These are phyloP conservation scores for Tylopilus orsonianus DNA, from an alignment of 1,284 basidiomycete genomes.

Conservation along the genomic window DNA sequence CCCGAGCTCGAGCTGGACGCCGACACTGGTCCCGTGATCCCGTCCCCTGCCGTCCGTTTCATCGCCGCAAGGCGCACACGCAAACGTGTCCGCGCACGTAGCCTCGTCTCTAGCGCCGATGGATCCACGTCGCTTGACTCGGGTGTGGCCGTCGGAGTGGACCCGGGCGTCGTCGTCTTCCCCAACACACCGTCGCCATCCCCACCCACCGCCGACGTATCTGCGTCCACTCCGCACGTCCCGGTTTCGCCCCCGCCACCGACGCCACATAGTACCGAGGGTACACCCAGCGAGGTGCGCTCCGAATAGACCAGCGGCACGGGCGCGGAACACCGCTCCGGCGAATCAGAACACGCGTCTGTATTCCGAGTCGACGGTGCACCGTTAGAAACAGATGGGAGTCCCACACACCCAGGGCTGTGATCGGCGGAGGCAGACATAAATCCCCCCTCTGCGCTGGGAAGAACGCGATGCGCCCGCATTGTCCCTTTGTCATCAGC, in stretches of 20 bases:
- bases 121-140: not conserved
- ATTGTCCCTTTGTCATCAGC: not conserved
- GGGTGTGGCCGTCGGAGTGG: not conserved
- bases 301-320: not conserved
- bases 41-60: constrained; percentile 32
- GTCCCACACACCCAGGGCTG: not conserved
- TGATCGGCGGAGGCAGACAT: not conserved
- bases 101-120: constrained; percentile 39
- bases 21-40: not conserved
- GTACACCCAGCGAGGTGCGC: too few species aligned
- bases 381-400: not conserved
- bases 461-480: constrained; percentile 6
- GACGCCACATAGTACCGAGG: too few species aligned
- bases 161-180: not conserved
- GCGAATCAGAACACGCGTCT: not conserved
- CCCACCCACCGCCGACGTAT: not conserved
- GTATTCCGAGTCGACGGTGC: too few species aligned
- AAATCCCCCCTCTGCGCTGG: not conserved
- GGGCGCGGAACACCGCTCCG: not conserved
- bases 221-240: too few species aligned
- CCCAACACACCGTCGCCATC: not conserved
- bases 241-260: too few species aligned
- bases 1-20: not conserved
- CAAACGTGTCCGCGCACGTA: constrained; percentile 51
- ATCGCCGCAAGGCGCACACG: constrained; percentile 50